phyloP scores from a whole-genome alignment of 2,329 filamentous ascomycete genomes.

The Xylariaceae sp. region DNA sequence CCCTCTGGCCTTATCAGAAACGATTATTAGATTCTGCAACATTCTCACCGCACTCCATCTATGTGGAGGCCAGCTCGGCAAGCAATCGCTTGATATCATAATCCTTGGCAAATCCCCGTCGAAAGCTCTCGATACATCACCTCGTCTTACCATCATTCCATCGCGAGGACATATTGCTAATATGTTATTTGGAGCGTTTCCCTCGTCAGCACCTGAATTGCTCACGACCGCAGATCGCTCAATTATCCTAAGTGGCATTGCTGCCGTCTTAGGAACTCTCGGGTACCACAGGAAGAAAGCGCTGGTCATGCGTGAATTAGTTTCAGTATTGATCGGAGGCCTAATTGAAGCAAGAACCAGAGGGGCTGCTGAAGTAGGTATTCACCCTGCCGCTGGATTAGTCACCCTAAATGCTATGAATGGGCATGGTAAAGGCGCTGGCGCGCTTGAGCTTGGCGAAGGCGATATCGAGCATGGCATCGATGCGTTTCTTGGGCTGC shows the following conservation, averaged over 20 bases:
- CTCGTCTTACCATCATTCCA: conserved; percentile 62
- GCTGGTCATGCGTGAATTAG: conserved; percentile 83
- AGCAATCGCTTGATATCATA: conserved; percentile 66
- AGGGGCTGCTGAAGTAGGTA: conserved; percentile 93
- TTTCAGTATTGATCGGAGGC: conserved; percentile 81
- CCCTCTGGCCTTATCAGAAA: conserved; percentile 73
- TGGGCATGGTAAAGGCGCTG: conserved; percentile 56
- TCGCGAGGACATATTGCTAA: conserved; percentile 68
- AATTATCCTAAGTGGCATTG: conserved; percentile 82
- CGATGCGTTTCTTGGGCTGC: conserved; percentile 65
- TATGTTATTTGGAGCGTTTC: conserved; percentile 73
- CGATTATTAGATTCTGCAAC: conserved; percentile 74
- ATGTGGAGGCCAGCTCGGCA: conserved; percentile 66
- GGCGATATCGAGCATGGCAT: conserved; percentile 70
- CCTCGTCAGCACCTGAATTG: conserved; percentile 67
- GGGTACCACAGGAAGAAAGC: conserved; percentile 89
- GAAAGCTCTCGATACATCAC: conserved; percentile 55
- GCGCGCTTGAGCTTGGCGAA: conserved; percentile 66
- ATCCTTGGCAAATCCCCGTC: conserved; percentile 65
- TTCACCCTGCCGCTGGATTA: conserved; percentile 89
- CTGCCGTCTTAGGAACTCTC: conserved; percentile 79
- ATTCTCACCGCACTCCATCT: conserved; percentile 71
- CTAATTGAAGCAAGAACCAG: conserved; percentile 90
- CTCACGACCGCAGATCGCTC: conserved; percentile 78
- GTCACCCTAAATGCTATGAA: conserved; percentile 69